Base-by-base conservation (phyloP, 208 protist species). In the Wallacemonas collosoma region DNA sequence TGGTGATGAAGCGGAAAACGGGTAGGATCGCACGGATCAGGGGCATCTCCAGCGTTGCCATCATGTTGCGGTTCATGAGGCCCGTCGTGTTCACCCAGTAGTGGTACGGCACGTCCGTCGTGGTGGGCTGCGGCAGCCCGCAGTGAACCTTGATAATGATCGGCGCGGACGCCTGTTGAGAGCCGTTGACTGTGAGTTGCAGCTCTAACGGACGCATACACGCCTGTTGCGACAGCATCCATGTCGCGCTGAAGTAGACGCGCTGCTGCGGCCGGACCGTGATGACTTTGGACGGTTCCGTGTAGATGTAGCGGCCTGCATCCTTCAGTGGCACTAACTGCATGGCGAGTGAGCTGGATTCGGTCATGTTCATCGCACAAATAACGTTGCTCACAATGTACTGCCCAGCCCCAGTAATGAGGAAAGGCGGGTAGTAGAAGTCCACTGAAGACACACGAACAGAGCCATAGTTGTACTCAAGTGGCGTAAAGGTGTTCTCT, bases 21-120 rank as follows among this genome's bases (percentile, higher is more conserved):
- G 92, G 92, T 43, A 96, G 81, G 38, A 93, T 82, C 5, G 81
- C 75, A 38, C 77, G 68, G 14, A 96, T 82, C 35, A 92, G 72
- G 12, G 92, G 89, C 53, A 95, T 79, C 81, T 96, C 92, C 68
- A 91, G 85, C 55, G 86, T 81, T 36, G 77, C 55, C 60, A 89
- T 80, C 78, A 95, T 88, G n/a, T 79, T 75, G 40, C 89, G 78
- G 71, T 96, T 96, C 54, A 87, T 90, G 39, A 90, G 62, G 64
- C 86, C 88, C 48, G 86, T 91, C 26, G 85, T 93, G 74, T 96
- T 96, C 17, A 94, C 79, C 92, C 92, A 96, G 79, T 95, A 96
- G 56, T 93, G 89, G 60, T 90, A 96, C 6, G 92, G 87, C 26
- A 86, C 72, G 70, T 94, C 87, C 14, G 78, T 82, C 36, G 75